Evolutionary conservation across 129 eudicot species (phyloP), one percentile per base, ranked within the genome.

Genomic region (Solidago caesia): DNA sequence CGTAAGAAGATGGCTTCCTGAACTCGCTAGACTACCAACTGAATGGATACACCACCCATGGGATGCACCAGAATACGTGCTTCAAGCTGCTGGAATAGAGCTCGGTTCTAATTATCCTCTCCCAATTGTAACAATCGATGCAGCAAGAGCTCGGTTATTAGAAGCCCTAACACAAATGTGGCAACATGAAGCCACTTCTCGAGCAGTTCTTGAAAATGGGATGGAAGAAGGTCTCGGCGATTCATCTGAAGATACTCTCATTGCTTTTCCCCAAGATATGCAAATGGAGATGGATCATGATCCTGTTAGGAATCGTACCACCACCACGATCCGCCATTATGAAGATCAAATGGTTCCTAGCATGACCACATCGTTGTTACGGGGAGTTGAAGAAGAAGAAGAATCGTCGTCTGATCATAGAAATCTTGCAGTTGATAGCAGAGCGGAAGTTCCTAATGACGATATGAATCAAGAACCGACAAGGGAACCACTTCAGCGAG

Each of bases 41-140:
- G 96, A 91, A 76, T 91, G 99, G 99, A 95, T 95, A n/a, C 99
- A 95, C 78, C 99, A 95, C 62, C 99, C 99, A 7, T 95, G 97
- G 97, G 73, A 95, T 74, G 97, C 97, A 41, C 97, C 99, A 5
- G 92, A 87, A 79, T 77, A 86, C 71, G 97, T 95, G 0, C 96
- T 95, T 61, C 96, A 89, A 75, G 97, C 99, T 48, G 97, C 97
- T 27, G 97, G 99, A 65, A 70, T 95, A 7, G 99, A 95, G 70
- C 91, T 95, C 1, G 99, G 97, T 29, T 91, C 96, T 29, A 95
- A 95, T 48, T 95, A 95, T 79, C 97, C 97, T 62, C 90, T 88
- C 46, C 96, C 99, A 2, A 89, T 91, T 1, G 88, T 95, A 11
- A 86, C 64, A 42, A 87, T 95, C 9, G 91, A 87, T 51, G 84